Evolutionary conservation across 345 rosid genomes (phyloP), one percentile per base, ranked within the genome.

Genomic region (Arabis hirsuta): DNA sequence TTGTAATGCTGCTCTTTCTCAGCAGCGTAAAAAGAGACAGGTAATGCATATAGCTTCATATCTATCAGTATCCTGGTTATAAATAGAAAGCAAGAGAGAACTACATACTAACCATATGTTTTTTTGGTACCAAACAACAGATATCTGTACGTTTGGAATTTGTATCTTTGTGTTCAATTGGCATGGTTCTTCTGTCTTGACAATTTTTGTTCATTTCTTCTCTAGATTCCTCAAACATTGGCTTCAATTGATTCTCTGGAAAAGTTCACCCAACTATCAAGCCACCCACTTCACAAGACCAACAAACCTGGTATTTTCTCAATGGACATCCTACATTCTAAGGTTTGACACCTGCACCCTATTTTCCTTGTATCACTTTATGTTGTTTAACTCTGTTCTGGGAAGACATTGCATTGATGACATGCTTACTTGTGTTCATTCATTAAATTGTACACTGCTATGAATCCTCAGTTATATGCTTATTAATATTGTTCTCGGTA

Each of bases 221-320:
- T 77, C 36, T 79, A 93, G 98, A 75, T 86, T 47, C 84, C 96
- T 74, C 45, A 85, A 64, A 69, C 96, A 4, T 73, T 90, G 84
- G 88, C 90, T 59, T 58, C 92, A 8, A 14, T 82, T 68, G 87
- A 84, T 65, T 83, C 69, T 65, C 27, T 92, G 65, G 91, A 86
- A 87, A 85, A 86, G 76, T 92, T 79, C 71, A 92, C 96, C 50
- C 96, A 90, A 69, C 85, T 92, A 55, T 85, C 95, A 27, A 92
- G 96, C 83, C 92, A 90, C 80, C 98, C 96, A 3, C 96, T 92
- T 74, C 96, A 88, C 80, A 86, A 87, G 81, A 84, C 98, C 26
- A 87, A 56, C 87, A 92, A 84, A 71, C 96, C 95, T 0, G 96
- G 96, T 60, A 84, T 92, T 69, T 38, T 80, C 36, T 86, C 92